Percentiles rank a stretch among this genome's conserved stretches.
Conservation (phyloP, 83 land plant genomes). For the Larix sibirica region DNA sequence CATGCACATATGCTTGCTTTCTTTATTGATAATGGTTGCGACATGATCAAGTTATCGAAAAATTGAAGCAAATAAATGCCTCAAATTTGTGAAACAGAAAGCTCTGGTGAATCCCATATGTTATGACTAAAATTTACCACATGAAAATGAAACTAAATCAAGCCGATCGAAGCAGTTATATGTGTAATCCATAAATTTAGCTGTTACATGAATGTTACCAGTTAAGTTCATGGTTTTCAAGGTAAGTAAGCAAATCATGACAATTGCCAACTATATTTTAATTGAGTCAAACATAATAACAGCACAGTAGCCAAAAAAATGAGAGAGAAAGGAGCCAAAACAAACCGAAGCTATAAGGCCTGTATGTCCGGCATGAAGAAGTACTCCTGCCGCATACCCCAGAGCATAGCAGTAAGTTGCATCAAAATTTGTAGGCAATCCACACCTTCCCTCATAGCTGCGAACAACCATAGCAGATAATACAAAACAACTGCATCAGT, state of each 20-base stretch:
- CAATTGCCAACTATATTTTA: background rate
- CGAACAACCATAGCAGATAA: slow-evolving; percentile 4
- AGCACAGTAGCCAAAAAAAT: background rate
- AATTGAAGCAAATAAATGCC: background rate
- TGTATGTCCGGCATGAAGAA: slow-evolving; percentile 84
- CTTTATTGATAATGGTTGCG: background rate
- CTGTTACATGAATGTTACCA: background rate
- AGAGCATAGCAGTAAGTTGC: slow-evolving; percentile 94
- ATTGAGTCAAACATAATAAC: background rate
- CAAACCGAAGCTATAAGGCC: slow-evolving; percentile 94
- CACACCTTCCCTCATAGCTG: slow-evolving; percentile 99
- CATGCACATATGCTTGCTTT: background rate
- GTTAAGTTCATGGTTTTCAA: background rate
- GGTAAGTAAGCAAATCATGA: background rate
- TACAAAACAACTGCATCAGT: slow-evolving; percentile 3
- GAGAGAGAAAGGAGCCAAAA: slow-evolving; percentile 2
- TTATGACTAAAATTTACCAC: background rate
- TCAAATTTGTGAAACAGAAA: background rate
- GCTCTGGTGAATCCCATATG: background rate
- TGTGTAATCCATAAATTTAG: background rate
- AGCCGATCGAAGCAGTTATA: background rate
- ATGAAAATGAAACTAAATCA: background rate
- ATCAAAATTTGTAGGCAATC: slow-evolving; percentile 97
- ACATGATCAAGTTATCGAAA: background rate
- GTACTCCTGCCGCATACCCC: slow-evolving; percentile 93